Conservation (phyloP, 2,329 filamentous ascomycete genomes). For the Parafenestella ontariensis region DNA sequence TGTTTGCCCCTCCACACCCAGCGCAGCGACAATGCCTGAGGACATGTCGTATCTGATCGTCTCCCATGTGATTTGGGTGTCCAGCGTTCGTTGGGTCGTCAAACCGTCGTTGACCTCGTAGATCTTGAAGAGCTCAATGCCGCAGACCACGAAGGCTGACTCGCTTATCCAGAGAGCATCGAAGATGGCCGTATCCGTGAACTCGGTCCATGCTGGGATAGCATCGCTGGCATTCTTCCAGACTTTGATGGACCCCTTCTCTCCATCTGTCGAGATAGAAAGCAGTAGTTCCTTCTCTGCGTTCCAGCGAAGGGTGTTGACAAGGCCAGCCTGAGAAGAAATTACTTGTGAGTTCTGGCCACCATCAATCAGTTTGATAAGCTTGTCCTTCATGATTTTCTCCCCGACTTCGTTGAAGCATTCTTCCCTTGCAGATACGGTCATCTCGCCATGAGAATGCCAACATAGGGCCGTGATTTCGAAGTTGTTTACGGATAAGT, state of each 20-base stretch:
- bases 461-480: conserved; percentile 47
- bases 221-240: conserved; percentile 46
- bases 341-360: conserved; percentile 41
- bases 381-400: conserved; percentile 47
- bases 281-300: conserved; percentile 41
- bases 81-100: conserved; percentile 38
- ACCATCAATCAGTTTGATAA: conserved; percentile 43
- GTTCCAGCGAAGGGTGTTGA: conserved; percentile 49
- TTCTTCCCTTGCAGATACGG: conserved; percentile 45
- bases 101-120: conserved; percentile 45
- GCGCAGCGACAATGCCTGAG: conserved; percentile 50
- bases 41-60: conserved; percentile 49
- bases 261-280: conserved; percentile 49
- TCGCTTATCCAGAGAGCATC: conserved; percentile 56
- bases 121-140: conserved; percentile 48
- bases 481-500: conserved; percentile 40
- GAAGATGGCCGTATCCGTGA: conserved; percentile 50
- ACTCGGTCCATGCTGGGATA: conserved; percentile 52
- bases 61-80: conserved; percentile 46
- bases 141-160: conserved; percentile 54
- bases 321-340: conserved; percentile 47
- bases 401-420: conserved; percentile 47
- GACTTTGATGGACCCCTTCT: conserved; percentile 48
- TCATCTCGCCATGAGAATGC: conserved; percentile 43
- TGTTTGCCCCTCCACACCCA: conserved; percentile 34